Percentiles rank a stretch among this genome's conserved stretches.
phyloP scores from a whole-genome alignment of 2,329 filamentous ascomycete species.

The Aureobasidium sp. region DNA sequence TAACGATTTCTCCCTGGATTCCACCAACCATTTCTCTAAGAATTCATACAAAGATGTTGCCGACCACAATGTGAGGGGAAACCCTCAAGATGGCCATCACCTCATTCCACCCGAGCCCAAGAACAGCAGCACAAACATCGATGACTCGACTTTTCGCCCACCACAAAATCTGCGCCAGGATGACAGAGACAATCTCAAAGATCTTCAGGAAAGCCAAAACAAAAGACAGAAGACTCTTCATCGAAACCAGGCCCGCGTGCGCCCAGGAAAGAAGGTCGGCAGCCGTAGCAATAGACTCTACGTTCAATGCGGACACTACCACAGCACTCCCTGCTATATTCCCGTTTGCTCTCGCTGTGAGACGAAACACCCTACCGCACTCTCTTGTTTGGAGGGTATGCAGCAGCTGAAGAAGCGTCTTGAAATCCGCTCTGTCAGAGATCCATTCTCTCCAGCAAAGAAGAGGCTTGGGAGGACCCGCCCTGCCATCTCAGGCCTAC shows the following conservation, averaged over 20 bases:
- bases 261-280: not conserved
- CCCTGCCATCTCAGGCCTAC: not conserved
- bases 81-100: not conserved
- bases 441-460: not conserved
- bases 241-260: not conserved
- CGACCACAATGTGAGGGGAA: not conserved
- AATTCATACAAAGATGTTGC: too few species aligned
- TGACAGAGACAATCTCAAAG: not conserved
- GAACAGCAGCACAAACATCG: not conserved
- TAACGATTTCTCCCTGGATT: too few species aligned
- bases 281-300: not conserved
- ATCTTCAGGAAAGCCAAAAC: not conserved
- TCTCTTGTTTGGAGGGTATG: not conserved
- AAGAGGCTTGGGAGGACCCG: not conserved
- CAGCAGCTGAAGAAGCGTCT: not conserved
- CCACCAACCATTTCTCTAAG: too few species aligned
- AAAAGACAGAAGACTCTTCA: not conserved
- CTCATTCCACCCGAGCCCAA: not conserved
- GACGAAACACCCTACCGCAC: not conserved
- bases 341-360: not conserved
- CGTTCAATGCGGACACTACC: not conserved
- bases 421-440: too few species aligned
- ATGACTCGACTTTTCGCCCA: too few species aligned
- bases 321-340: conserved; percentile 1
- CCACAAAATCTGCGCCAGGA: not conserved